Base-by-base conservation (phyloP, 2,329 filamentous ascomycete species). In the Akanthomyces dipterigenus region DNA sequence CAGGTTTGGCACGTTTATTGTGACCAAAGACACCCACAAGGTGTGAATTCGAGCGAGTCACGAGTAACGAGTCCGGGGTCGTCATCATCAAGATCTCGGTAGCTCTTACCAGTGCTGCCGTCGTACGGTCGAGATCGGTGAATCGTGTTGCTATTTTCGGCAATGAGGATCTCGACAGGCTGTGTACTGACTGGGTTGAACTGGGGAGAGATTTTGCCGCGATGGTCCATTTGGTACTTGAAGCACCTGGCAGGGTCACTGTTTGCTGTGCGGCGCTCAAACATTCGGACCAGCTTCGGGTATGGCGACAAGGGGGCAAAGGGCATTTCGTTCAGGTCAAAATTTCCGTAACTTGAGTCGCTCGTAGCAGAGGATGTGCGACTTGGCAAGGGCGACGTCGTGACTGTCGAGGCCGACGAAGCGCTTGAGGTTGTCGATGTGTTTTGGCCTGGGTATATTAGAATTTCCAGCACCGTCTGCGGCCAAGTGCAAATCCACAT, bases 401-500 rank as follows among this genome's bases (percentile, higher is more conserved):
- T 46, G 43, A 20, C 49, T 18, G 68, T 64, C 6, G 64, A 45
- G 28, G 65, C 53, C 8, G 62, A 36, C 7, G 54, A 20, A 8
- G 61, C n/a, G 45, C 40, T 45, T 22, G 57, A 3, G 3, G 60
- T 50, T 8, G 70, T 70, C 64, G 77, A 82, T 58, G 74, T 77
- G 65, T 81, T 83, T 65, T 84, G 80, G 26, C 73, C 72, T 1
- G 82, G 76, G 64, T 84, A 86, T 45, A 86, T 81, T 65, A 84
- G 84, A 3, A 84, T 70, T 56, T 86, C 82, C 5, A 86, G 73
- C 3, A 77, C 73, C 0, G 82, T 84, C 31, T 78, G 74, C 2
- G 82, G 80, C 83, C 83, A 86, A 2, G 75, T 80, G 67, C 83
- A 86, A 24, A 86, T 76, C 83, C 83, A 86, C 1, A 80, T 79